Base-by-base conservation (phyloP, 2,329 filamentous ascomycete species). In the Penicillium sp. region DNA sequence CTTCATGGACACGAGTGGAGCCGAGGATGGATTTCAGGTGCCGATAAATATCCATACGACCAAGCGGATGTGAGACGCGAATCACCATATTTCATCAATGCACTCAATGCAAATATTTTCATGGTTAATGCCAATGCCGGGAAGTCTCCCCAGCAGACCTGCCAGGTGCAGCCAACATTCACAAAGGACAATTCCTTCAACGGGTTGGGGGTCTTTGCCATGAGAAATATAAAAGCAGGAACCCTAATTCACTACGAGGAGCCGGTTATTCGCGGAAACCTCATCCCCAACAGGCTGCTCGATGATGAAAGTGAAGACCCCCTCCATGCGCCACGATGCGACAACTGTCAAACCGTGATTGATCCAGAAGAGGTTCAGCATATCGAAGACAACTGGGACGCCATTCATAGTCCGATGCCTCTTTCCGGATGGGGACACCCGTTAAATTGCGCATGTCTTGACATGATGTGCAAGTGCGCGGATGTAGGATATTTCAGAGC, bases 261-360 rank as follows among this genome's bases (percentile, higher is more conserved):
- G 39, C 72, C 72, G 3, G 68, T 66, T 3, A 66, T 73, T n/a
- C 64, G 72, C 47, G 68, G 72, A 16, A 66, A 73, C 58, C 67
- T 74, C 38, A 58, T 60, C 8, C 48, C 48, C 5, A 51, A 51
- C 16, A 50, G 50, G 24, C 55, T 63, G 40, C 16, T 34, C 4
- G 37, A 34, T 14, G 55, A 61, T 35, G 20, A 42, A 13, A 16
- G 42, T 47, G 45, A 53, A 11, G 11, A 38, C 3, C 32, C 18
- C 0, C 7, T 32, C 9, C 49, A 52, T 13, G 44, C 52, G 29
- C 31, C 38, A 16, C 57, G 59, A 40, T 73, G 71, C 52, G 69
- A 72, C 22, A 72, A 72, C 40, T 73, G 71, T 49, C 60, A 55
- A 16, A 57, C 44, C 34, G 22, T 22, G 13, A 53, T 66, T 16